Percentiles rank a stretch among this genome's conserved stretches.
phyloP scores from a whole-genome alignment of 192 early-diverging fungal species.

The Umbelopsis vinacea region DNA sequence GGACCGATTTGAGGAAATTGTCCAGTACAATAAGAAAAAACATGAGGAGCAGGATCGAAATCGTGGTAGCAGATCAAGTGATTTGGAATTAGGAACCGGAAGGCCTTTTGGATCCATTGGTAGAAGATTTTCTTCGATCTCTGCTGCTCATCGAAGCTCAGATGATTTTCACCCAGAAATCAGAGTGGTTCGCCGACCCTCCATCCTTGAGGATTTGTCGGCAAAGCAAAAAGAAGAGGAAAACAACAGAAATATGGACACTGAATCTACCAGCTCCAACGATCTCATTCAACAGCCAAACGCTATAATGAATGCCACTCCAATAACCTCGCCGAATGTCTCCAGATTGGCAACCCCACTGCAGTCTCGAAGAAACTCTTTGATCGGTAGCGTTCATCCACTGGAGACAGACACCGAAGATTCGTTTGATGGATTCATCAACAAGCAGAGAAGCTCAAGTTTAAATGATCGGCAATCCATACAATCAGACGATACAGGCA shows the following conservation, averaged over 20 bases:
- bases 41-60: slow-evolving; percentile 15
- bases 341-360: not conserved
- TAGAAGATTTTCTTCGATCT: not conserved
- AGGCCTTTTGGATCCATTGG: not conserved
- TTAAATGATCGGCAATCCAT: not conserved
- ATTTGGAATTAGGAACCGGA: not conserved
- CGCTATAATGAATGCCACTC: not conserved
- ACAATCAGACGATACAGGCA: not conserved
- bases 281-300: not conserved
- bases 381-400: not conserved
- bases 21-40: slow-evolving; percentile 25
- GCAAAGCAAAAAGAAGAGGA: slow-evolving; percentile 9
- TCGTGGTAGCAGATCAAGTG: not conserved
- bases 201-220: slow-evolving; percentile 7
- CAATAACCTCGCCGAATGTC: not conserved
- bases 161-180: slow-evolving; percentile 10
- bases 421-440: too few species aligned
- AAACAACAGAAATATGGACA: too few species aligned
- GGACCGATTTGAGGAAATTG: slow-evolving; percentile 35
- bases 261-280: not conserved
- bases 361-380: not conserved
- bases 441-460: too few species aligned
- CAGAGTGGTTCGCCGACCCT: not conserved
- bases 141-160: not conserved
- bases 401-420: not conserved